A percentile compares a stretch with the other conserved stretches of the same genome.
phyloP scores from a whole-genome alignment of 2,329 filamentous ascomycete species.

The Fusarium duplospermum region DNA sequence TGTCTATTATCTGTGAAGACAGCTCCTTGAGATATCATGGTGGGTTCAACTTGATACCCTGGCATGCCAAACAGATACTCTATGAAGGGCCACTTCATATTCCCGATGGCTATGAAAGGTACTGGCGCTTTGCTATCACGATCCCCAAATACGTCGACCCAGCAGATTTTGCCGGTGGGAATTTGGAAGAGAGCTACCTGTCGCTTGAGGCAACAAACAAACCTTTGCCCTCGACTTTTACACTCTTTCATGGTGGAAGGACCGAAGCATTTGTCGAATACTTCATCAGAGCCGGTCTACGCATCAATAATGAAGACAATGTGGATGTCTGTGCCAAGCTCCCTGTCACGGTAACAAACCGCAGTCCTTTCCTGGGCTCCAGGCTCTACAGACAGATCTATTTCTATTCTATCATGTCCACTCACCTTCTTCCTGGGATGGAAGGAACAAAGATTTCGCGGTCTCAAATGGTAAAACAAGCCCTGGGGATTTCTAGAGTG shows the following conservation, averaged over 20 bases:
- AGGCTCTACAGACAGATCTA: not conserved
- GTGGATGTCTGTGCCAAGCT: slow-evolving; percentile 25
- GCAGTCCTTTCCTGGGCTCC: slow-evolving; percentile 32
- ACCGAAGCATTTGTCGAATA: slow-evolving; percentile 46
- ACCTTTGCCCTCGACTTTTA: slow-evolving; percentile 12
- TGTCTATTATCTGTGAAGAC: slow-evolving; percentile 22
- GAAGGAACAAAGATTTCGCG: slow-evolving; percentile 45
- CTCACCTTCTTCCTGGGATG: slow-evolving; percentile 48
- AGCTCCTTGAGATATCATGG: slow-evolving; percentile 30
- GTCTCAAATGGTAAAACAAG: slow-evolving; percentile 47
- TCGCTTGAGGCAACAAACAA: not conserved
- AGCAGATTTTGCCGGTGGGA: not conserved
- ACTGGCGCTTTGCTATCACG: slow-evolving; percentile 46
- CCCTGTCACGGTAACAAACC: slow-evolving; percentile 37
- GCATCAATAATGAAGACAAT: not conserved
- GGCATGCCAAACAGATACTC: not conserved
- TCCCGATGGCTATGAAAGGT: not conserved
- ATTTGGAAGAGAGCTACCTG: not conserved
- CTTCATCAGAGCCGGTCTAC: slow-evolving; percentile 46
- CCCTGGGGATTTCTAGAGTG: slow-evolving; percentile 49
- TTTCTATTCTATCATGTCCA: slow-evolving; percentile 14
- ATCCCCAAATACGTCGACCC: slow-evolving; percentile 39
- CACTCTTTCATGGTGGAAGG: not conserved
- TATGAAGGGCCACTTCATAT: slow-evolving; percentile 44
- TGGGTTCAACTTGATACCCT: slow-evolving; percentile 43